These are phyloP conservation scores for Tremella mesenterica DNA, from an alignment of 768 basidiomycete genomes.

Conservation along the genomic window DNA sequence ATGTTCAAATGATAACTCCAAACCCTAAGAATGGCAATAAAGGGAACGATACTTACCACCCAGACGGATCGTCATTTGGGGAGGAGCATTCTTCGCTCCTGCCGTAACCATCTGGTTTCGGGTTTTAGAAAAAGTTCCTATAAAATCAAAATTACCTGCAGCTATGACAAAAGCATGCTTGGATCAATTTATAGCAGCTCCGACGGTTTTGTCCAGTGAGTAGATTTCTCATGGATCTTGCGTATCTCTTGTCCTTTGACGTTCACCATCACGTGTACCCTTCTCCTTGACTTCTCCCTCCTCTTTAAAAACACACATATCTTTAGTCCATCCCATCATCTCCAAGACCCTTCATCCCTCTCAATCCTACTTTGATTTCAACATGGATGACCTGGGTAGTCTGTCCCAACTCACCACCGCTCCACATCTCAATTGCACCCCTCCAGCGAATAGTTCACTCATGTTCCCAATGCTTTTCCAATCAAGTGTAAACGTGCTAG, in stretches of 20 bases:
- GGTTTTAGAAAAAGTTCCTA: slow-evolving; percentile 61
- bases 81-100: slow-evolving; percentile 73
- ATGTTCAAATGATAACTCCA: slow-evolving; percentile 47
- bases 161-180: slow-evolving; percentile 55
- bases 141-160: slow-evolving; percentile 43
- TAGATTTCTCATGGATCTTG: too few species aligned
- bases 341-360: not conserved
- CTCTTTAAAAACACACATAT: not conserved
- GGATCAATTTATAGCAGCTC: slow-evolving; percentile 71
- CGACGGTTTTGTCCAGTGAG: slow-evolving; percentile 51
- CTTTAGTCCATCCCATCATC: not conserved
- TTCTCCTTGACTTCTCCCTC: not conserved
- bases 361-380: not conserved
- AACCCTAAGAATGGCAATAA: not conserved
- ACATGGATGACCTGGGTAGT: too few species aligned
- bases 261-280: not conserved
- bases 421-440: not conserved
- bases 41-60: not conserved
- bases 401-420: not conserved
- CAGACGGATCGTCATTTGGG: slow-evolving; percentile 50
- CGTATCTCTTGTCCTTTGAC: not conserved
- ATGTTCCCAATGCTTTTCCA: not conserved
- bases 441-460: not conserved
- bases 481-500: too few species aligned
- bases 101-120: slow-evolving; percentile 73